Base-by-base conservation (phyloP, 805 yeast genomes). In the Sungouiozyma intestinalis region DNA sequence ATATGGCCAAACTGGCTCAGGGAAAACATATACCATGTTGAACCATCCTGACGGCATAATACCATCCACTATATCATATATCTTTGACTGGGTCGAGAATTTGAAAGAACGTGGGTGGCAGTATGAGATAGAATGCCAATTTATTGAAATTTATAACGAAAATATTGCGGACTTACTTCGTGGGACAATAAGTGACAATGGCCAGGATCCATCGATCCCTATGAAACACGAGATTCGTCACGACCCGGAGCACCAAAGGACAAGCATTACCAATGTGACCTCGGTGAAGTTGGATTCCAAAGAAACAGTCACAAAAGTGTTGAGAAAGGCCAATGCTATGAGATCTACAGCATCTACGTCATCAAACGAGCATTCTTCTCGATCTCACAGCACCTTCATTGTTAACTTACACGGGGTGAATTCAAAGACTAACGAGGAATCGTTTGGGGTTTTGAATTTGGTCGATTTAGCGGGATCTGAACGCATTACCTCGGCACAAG, bases 391-490 rank as follows among this genome's bases (percentile, higher is more conserved):
- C 3, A 79, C 90, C 0, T 87, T 85, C 51, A 78, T 76, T 9
- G 66, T 92, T 2, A 64, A 69, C 15, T 64, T 90, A 13, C 43
- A 57, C 2, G 94, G 95, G 0, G 40, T 38, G 3, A 77, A 84
- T 53, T 16, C 48, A 1, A 52, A 54, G 8, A 75, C 81, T 0
- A 74, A 75, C 0, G 74, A 74, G 21, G 45, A 48, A 1, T 60
- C 72, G 1, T 52, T 63, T 14, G 92, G 96, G 9, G 70, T 74
- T 2, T 65, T 90, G 44, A 88, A 90, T 54, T 65, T 90, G 42
- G 78, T 92, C 39, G 98, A 90, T 63, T 67, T 90, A 42, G 98
- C 98, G 0, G 98, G 98, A 2, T 85, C 95, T 0, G 98, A 90
- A 64, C 69, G 97, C 44, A 67, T 88, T 14, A 61, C 79, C 8